Evolutionary conservation across 2,329 filamentous ascomycete species (phyloP).

Genomic region (Teratosphaeria nubilosa): DNA sequence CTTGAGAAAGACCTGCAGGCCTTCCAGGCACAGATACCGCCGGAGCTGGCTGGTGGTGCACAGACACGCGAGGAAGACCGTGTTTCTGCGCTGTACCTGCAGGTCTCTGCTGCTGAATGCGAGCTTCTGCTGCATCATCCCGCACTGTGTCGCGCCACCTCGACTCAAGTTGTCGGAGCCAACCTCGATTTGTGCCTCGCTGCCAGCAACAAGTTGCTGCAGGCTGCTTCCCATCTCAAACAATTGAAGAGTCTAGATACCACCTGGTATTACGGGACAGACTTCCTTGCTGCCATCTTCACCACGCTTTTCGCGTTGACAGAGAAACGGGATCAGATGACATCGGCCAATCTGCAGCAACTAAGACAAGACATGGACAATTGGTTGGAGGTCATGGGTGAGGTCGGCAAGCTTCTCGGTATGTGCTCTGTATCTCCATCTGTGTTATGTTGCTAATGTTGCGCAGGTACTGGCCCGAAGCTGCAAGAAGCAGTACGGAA

Average conservation of each 20-base stretch:
- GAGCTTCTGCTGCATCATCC: conserved; percentile 45
- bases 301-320: conserved; percentile 60
- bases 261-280: conserved; percentile 65
- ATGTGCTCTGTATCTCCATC: conserved; percentile 23
- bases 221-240: conserved; percentile 49
- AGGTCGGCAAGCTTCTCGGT: conserved; percentile 59
- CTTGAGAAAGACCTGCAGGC: conserved; percentile 55
- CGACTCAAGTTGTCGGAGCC: conserved; percentile 50
- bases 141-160: conserved; percentile 38
- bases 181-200: conserved; percentile 52
- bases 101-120: conserved; percentile 40
- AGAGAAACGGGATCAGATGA: conserved; percentile 53
- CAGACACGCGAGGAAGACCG: conserved; percentile 37
- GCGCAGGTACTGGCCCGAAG: conserved; percentile 31
- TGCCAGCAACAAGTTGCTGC: conserved; percentile 54
- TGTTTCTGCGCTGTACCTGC: conserved; percentile 40
- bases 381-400: conserved; percentile 59
- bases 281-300: conserved; percentile 64
- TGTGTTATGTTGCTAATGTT: background rate
- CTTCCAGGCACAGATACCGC: conserved; percentile 56
- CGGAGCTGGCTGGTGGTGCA: conserved; percentile 44
- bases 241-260: conserved; percentile 61
- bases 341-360: conserved; percentile 46
- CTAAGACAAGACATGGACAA: conserved; percentile 57
- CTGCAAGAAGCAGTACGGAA: conserved; percentile 39